Base-by-base conservation (phyloP, 1,139 yeast species). In the Yamadazyma trypodendri region DNA sequence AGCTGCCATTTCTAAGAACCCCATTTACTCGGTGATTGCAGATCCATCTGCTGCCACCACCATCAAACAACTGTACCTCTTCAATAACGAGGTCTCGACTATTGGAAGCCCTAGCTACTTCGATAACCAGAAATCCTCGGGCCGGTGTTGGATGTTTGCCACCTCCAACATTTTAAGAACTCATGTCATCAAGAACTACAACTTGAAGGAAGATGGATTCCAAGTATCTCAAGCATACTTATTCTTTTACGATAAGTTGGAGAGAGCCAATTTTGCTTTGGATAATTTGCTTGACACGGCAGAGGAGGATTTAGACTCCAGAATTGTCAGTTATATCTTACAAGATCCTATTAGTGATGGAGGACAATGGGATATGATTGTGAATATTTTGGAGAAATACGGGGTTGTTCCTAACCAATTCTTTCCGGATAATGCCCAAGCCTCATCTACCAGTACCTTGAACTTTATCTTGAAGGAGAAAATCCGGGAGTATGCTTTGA, bases 111-210 rank as follows among this genome's bases (percentile, higher is more conserved):
- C 94, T 16, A 68, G 59, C 3, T 60, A 43, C 44, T 66, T 80
- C 37, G 81, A 86, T 52, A 80, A 83, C 61, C 96, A 87, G 61
- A 75, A 76, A 53, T 59, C 75, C 25, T 77, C 87, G 12, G 95
- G 95, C 28, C 68, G 95, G 51, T 87, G 96, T 60, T 87, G 95
- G 95, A 70, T 87, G 48, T 86, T 86, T 60, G 95, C 95, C 7
- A 76, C 92, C 1, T 78, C 86, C 39, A 87, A 86, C 51, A 75
- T 83, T 36, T 63, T 86, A 50, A 70, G 95, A 50, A 59, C 83
- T 35, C 73, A 72, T 37, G 77, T 84, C 33, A 80, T 83, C 59
- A 67, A 74, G 50, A 75, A 75, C 55, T 75, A 80, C 58, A 79
- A 82, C 52, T 61, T 87, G 52, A 77, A 80, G 50, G 81, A 80